Evolutionary conservation across 164 flowering plant genomes (phyloP).

Genomic region (Macadamia integrifolia): DNA sequence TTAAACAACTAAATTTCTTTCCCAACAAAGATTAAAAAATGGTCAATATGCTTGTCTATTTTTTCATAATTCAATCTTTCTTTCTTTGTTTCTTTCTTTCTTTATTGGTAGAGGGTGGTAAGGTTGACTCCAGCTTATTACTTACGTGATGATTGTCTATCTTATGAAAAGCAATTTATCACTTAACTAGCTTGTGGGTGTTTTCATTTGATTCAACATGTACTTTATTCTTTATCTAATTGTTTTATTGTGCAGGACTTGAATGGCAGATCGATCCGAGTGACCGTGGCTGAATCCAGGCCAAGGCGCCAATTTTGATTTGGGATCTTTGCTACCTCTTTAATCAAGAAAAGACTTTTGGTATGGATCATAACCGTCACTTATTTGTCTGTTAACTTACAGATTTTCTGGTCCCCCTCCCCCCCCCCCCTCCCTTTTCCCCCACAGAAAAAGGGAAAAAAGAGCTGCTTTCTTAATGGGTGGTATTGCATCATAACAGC

Average conservation of each 20-base stretch:
- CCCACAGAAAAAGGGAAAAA: too few species aligned
- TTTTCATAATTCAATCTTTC: background rate
- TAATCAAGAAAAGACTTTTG: constrained; percentile 6
- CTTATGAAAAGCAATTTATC: too few species aligned
- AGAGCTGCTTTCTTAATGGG: too few species aligned
- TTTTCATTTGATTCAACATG: background rate
- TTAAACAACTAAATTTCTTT: too few species aligned
- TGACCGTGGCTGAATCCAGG: constrained; percentile 67
- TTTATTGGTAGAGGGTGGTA: background rate
- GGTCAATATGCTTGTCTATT: too few species aligned
- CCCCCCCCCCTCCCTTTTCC: too few species aligned
- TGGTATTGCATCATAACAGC: too few species aligned
- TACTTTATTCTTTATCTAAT: background rate
- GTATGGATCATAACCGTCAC: constrained; percentile 2
- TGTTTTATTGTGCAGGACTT: constrained; percentile 49
- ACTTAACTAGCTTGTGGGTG: too few species aligned
- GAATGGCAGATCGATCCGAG: constrained; percentile 74
- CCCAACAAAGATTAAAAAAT: too few species aligned
- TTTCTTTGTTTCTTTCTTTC: background rate
- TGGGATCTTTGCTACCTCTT: background rate
- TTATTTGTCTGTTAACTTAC: too few species aligned
- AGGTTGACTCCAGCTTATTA: background rate
- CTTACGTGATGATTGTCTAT: background rate
- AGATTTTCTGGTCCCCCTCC: too few species aligned
- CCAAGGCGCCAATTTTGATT: constrained; percentile 69